Evolutionary conservation across 2,329 filamentous ascomycete species (phyloP).

Genomic region (Paraconiothyrium sp.): DNA sequence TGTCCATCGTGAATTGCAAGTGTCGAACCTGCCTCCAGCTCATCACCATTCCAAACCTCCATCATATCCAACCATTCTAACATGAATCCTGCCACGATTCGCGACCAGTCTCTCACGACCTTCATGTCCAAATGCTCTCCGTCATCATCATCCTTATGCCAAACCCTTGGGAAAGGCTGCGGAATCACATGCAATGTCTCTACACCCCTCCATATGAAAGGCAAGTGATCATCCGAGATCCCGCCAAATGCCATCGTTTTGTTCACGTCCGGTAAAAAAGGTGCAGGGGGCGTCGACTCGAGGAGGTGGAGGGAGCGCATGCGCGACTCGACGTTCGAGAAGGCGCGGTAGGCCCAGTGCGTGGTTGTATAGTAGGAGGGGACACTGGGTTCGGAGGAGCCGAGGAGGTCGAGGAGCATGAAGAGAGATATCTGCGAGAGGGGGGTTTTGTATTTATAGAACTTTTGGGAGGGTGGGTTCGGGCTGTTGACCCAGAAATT

Average conservation of each 20-base stretch:
- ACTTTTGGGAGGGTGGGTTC: slow-evolving; percentile 75
- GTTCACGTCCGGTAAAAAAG: slow-evolving; percentile 60
- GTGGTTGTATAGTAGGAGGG: slow-evolving; percentile 90
- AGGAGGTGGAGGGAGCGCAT: slow-evolving; percentile 74
- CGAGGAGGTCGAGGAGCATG: slow-evolving; percentile 89
- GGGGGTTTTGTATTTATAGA: slow-evolving; percentile 70
- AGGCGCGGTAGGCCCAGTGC: slow-evolving; percentile 88
- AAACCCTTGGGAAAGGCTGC: slow-evolving; percentile 80
- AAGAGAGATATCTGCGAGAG: slow-evolving; percentile 87
- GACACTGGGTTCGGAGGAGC: slow-evolving; percentile 71
- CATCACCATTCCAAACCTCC: slow-evolving; percentile 49
- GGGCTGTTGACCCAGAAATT: slow-evolving; percentile 78
- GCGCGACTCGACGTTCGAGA: slow-evolving; percentile 78
- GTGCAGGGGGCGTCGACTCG: slow-evolving; percentile 64
- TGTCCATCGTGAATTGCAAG: not conserved
- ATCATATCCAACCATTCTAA: slow-evolving; percentile 93
- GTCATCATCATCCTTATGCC: slow-evolving; percentile 88
- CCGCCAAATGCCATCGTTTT: slow-evolving; percentile 42
- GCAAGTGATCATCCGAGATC: slow-evolving; percentile 88
- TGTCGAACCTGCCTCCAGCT: not conserved
- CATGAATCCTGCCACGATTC: slow-evolving; percentile 82
- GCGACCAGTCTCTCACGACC: slow-evolving; percentile 87
- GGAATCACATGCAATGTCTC: slow-evolving; percentile 92
- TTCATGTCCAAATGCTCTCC: slow-evolving; percentile 82
- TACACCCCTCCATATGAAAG: slow-evolving; percentile 87